Percentiles rank a stretch among this genome's conserved stretches.
Evolutionary conservation across 495 filamentous ascomycete genomes (phyloP).

Genomic region (Penicillium coprophilum): DNA sequence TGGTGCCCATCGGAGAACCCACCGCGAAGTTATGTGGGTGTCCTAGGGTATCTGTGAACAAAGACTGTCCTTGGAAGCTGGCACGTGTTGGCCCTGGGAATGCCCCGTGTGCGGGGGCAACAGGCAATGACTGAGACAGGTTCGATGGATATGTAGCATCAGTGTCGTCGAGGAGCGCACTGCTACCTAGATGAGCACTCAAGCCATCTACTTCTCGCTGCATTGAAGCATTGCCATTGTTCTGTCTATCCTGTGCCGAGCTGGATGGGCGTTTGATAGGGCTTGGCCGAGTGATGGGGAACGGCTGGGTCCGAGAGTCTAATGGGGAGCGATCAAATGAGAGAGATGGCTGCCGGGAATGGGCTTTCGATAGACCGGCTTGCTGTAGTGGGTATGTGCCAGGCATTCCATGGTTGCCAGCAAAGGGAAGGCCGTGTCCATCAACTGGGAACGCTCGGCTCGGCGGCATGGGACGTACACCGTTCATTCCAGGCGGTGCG

Average conservation of each 20-base stretch:
- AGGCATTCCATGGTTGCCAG: constrained; percentile 36
- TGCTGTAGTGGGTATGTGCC: constrained; percentile 36
- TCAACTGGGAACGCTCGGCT: constrained; percentile 65
- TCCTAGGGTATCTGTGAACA: constrained; percentile 53
- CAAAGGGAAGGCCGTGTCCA: constrained; percentile 38
- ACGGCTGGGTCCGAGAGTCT: constrained; percentile 45
- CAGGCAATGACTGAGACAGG: constrained; percentile 43
- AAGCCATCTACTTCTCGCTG: constrained; percentile 66
- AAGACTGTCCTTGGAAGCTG: constrained; percentile 48
- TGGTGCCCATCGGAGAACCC: constrained; percentile 36
- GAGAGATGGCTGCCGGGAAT: constrained; percentile 60
- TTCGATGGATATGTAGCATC: constrained; percentile 53
- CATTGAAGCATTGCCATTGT: constrained; percentile 36
- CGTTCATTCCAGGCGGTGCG: constrained; percentile 59
- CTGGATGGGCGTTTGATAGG: constrained; percentile 89
- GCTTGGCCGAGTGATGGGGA: constrained; percentile 74
- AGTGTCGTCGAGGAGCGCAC: constrained; percentile 83
- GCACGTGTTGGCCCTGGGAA: constrained; percentile 42
- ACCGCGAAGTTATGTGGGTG: constrained; percentile 38
- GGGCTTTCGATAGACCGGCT: constrained; percentile 44
- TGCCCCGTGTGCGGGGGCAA: constrained; percentile 31
- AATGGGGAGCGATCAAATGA: constrained; percentile 56
- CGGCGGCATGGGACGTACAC: constrained; percentile 56
- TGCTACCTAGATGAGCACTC: constrained; percentile 85
- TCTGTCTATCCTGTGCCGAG: constrained; percentile 58